Evolutionary conservation across 345 rosid genomes (phyloP).

Genomic region (Moricandia arvensis): DNA sequence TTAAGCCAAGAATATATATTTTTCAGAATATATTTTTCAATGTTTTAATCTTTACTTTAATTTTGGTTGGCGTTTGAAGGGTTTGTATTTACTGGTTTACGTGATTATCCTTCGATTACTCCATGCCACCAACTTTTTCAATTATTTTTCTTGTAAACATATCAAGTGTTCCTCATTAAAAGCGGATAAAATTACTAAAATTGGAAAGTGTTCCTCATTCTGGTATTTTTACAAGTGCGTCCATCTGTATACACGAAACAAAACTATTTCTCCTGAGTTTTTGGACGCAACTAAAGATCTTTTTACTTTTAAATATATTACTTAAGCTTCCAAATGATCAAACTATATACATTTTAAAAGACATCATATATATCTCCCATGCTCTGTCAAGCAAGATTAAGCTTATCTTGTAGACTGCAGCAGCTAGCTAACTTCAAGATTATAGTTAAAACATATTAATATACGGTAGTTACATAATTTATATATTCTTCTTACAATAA

Average conservation of each 20-base stretch:
- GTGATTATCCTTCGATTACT: conserved; percentile 33
- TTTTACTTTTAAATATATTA: background rate
- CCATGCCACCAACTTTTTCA: conserved; percentile 17
- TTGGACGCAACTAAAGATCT: background rate
- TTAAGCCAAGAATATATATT: conserved; percentile 10
- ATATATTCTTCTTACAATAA: conserved; percentile 6
- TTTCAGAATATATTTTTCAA: background rate
- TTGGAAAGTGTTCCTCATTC: background rate
- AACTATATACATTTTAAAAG: background rate
- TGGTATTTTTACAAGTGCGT: background rate
- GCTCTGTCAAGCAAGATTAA: conserved; percentile 16
- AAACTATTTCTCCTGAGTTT: background rate
- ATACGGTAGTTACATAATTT: background rate
- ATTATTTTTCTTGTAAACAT: background rate
- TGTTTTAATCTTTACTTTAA: background rate
- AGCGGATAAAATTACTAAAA: conserved; percentile 17
- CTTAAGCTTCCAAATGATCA: conserved; percentile 16
- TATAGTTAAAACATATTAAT: background rate
- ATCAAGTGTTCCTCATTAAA: background rate
- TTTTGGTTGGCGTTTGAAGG: conserved; percentile 15
- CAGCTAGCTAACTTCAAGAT: conserved; percentile 14
- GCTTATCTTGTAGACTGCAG: conserved; percentile 26
- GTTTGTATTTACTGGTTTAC: conserved; percentile 19
- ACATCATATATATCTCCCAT: conserved; percentile 1
- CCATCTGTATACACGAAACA: background rate